Conservation (phyloP, 1,139 yeast genomes). For the Zygosaccharomyces pseudobailii region DNA sequence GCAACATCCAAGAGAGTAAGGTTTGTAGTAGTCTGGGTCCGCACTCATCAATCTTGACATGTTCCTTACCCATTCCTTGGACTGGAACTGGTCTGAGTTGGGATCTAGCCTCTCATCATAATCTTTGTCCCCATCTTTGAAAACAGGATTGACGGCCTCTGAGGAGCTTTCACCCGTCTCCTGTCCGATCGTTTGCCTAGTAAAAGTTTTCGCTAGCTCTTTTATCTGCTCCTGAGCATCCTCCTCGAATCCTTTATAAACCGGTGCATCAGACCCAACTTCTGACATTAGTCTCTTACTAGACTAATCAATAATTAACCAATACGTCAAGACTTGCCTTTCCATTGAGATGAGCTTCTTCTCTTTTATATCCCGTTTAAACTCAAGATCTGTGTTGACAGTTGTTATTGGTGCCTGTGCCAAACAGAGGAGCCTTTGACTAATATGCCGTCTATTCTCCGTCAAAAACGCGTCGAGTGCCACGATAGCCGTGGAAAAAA, state of each 20-base stretch:
- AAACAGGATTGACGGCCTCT: background rate
- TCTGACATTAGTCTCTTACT: background rate
- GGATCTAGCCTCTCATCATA: constrained; percentile 50
- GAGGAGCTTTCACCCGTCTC: background rate
- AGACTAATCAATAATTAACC: too few species aligned
- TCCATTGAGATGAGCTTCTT: too few species aligned
- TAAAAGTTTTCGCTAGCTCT: constrained; percentile 14
- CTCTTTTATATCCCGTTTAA: too few species aligned
- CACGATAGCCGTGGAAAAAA: too few species aligned
- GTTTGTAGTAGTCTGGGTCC: constrained; percentile 62
- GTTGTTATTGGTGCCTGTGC: too few species aligned
- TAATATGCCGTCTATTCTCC: too few species aligned
- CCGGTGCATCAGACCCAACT: background rate
- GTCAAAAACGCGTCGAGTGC: too few species aligned
- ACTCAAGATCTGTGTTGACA: too few species aligned
- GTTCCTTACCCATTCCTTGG: constrained; percentile 70
- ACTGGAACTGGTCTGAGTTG: constrained; percentile 48
- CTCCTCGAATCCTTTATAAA: constrained; percentile 19
- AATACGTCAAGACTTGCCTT: too few species aligned
- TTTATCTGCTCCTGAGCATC: constrained; percentile 13
- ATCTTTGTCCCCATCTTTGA: constrained; percentile 16
- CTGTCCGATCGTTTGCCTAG: constrained; percentile 4
- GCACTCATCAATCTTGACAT: constrained; percentile 50
- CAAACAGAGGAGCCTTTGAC: too few species aligned
- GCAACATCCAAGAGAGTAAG: constrained; percentile 60